phyloP scores from a whole-genome alignment of 495 filamentous ascomycete genomes.

The Bombardia bombarda region DNA sequence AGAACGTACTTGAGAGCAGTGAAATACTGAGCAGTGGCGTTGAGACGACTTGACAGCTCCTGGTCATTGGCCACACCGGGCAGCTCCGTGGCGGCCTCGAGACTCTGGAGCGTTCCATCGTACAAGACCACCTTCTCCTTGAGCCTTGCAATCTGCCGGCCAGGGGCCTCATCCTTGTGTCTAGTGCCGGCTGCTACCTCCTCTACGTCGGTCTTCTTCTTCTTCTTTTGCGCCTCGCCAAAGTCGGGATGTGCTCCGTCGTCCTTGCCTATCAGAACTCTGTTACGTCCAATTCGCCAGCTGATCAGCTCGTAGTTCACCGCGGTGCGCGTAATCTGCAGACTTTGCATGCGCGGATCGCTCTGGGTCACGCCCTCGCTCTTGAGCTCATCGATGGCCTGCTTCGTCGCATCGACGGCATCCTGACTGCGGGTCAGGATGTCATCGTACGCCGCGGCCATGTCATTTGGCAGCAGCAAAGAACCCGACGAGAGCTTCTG shows the following conservation, averaged over 20 bases:
- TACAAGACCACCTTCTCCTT: slow-evolving; percentile 90
- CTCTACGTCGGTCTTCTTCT: slow-evolving; percentile 34
- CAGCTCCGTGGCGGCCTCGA: slow-evolving; percentile 84
- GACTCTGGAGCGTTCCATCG: slow-evolving; percentile 77
- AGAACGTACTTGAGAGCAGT: slow-evolving; percentile 69
- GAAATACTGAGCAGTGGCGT: slow-evolving; percentile 76
- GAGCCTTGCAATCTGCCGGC: slow-evolving; percentile 63
- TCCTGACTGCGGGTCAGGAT: slow-evolving; percentile 89
- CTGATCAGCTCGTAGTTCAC: slow-evolving; percentile 89
- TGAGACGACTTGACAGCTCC: slow-evolving; percentile 63
- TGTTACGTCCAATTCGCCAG: slow-evolving; percentile 90
- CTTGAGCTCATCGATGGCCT: slow-evolving; percentile 81
- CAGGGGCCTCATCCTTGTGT: slow-evolving; percentile 50
- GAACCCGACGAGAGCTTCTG: slow-evolving; percentile 55
- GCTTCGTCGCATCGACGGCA: slow-evolving; percentile 85
- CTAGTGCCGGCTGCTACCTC: slow-evolving; percentile 35
- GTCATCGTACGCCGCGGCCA: slow-evolving; percentile 80
- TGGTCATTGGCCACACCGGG: slow-evolving; percentile 87
- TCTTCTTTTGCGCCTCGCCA: slow-evolving; percentile 28
- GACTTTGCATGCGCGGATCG: slow-evolving; percentile 81
- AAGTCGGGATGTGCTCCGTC: slow-evolving; percentile 62
- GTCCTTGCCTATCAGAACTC: slow-evolving; percentile 70
- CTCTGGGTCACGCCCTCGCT: slow-evolving; percentile 77
- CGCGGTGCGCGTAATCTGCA: slow-evolving; percentile 86
- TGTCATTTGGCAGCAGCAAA: slow-evolving; percentile 46